These are phyloP conservation scores for Alternaria angustiovoidea DNA, from an alignment of 2,329 filamentous ascomycete species.

Conservation along the genomic window DNA sequence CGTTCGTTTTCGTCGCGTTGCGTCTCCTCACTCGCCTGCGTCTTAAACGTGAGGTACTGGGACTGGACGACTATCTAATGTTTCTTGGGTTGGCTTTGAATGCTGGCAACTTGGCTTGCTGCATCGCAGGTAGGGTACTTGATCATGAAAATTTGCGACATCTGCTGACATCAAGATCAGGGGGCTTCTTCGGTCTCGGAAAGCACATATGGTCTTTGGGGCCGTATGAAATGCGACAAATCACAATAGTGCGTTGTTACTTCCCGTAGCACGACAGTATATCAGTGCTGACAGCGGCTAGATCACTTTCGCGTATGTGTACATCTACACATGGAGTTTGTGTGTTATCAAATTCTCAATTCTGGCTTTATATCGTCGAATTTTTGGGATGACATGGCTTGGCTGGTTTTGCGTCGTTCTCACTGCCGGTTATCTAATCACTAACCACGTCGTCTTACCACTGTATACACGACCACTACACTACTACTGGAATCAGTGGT, in stretches of 20 bases:
- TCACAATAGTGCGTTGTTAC: conserved; percentile 28
- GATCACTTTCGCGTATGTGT: conserved; percentile 39
- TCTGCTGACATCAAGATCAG: conserved; percentile 5
- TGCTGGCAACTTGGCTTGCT: conserved; percentile 36
- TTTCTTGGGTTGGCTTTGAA: conserved; percentile 29
- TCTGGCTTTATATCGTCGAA: conserved; percentile 37
- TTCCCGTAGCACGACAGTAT: no score
- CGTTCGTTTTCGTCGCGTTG: conserved; percentile 29
- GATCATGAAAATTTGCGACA: not conserved
- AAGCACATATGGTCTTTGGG: conserved; percentile 37
- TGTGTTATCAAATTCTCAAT: conserved; percentile 39
- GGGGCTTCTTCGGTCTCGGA: conserved; percentile 33
- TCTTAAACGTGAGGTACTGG: conserved; percentile 26
- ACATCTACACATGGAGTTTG: conserved; percentile 38
- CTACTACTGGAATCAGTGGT: conserved; percentile 8
- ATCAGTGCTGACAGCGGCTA: not conserved
- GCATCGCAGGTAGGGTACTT: conserved; percentile 26
- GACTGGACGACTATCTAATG: conserved; percentile 37
- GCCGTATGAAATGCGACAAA: conserved; percentile 34
- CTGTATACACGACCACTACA: conserved; percentile 6
- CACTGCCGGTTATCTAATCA: conserved; percentile 1
- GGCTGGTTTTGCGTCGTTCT: conserved; percentile 8
- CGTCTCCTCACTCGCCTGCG: conserved; percentile 27
- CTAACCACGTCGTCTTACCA: conserved; percentile 7
- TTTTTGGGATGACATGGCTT: conserved; percentile 34